phyloP scores from a whole-genome alignment of 1,139 yeast genomes.

The Geotrichum bryndzae region DNA sequence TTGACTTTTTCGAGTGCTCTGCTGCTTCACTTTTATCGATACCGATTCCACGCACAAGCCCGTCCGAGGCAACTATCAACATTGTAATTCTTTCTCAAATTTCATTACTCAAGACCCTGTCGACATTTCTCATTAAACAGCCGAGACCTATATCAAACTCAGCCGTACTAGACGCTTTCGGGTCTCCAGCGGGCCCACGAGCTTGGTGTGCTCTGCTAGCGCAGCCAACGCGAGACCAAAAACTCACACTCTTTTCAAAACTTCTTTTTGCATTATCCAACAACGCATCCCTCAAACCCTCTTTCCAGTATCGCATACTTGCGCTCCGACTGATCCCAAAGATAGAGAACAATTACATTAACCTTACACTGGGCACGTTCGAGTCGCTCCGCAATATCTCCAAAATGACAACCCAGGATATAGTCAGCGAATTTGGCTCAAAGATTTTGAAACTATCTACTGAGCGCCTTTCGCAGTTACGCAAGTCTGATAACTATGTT shows the following conservation, averaged over 20 bases:
- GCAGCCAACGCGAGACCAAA: slow-evolving; percentile 13
- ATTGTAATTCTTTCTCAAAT: slow-evolving; percentile 20
- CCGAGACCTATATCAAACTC: slow-evolving; percentile 18
- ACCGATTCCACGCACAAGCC: background rate
- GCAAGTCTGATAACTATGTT: slow-evolving; percentile 13
- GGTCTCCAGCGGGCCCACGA: slow-evolving; percentile 12
- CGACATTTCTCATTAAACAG: slow-evolving; percentile 15
- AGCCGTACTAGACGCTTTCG: slow-evolving; percentile 14
- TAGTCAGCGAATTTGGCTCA: slow-evolving; percentile 17
- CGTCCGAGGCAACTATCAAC: slow-evolving; percentile 12
- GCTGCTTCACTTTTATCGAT: background rate
- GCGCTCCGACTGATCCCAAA: slow-evolving; percentile 19
- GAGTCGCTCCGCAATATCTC: slow-evolving; percentile 18
- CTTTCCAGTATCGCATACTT: slow-evolving; percentile 19
- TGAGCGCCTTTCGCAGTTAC: slow-evolving; percentile 8
- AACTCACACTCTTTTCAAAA: slow-evolving; percentile 19
- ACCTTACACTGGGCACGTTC: slow-evolving; percentile 18
- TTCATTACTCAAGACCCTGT: slow-evolving; percentile 19
- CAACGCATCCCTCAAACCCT: slow-evolving; percentile 17
- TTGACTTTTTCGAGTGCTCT: background rate
- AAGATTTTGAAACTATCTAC: slow-evolving; percentile 13
- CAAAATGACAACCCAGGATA: slow-evolving; percentile 8
- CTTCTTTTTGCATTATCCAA: slow-evolving; percentile 21
- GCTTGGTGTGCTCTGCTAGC: slow-evolving; percentile 19
- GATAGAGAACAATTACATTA: slow-evolving; percentile 16